Evolutionary conservation across 2,329 filamentous ascomycete genomes (phyloP).

Genomic region (Biscogniauxia sp.): DNA sequence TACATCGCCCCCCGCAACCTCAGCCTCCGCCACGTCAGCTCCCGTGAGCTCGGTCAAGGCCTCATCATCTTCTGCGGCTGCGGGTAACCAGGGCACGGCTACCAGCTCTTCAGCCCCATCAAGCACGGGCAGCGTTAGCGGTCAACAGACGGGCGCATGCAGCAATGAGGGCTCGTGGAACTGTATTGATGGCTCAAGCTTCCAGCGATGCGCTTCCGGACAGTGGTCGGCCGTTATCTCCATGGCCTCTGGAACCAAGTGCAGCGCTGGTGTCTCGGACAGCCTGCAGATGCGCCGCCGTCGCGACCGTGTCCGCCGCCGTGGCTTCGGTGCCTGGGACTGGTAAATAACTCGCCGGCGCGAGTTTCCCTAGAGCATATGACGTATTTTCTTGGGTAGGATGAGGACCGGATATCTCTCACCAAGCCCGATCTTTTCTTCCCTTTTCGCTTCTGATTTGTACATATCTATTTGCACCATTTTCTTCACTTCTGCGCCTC

Average conservation of each 20-base stretch:
- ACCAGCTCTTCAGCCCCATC: conserved; percentile 18
- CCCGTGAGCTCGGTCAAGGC: conserved; percentile 2
- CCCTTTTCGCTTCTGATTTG: neutral
- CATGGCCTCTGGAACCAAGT: conserved; percentile 55
- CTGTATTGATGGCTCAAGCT: conserved; percentile 53
- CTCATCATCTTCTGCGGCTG: conserved; percentile 8
- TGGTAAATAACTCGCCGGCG: neutral
- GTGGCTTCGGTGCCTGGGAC: conserved; percentile 1
- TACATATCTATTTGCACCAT: neutral
- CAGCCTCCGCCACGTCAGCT: conserved; percentile 10
- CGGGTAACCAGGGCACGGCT: conserved; percentile 4
- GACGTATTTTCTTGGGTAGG: neutral
- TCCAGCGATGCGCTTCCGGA: conserved; percentile 63
- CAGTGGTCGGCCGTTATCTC: conserved; percentile 48
- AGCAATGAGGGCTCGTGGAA: conserved; percentile 55
- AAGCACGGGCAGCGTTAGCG: conserved; percentile 17
- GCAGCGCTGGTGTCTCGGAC: conserved; percentile 34
- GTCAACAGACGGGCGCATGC: conserved; percentile 39
- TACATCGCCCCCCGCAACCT: conserved; percentile 10
- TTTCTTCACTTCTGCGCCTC: neutral
- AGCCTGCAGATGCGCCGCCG: conserved; percentile 23
- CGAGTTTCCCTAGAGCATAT: neutral
- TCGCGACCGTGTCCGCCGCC: conserved; percentile 18
- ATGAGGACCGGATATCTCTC: neutral
- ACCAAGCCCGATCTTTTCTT: neutral